Percentiles rank a stretch among this genome's conserved stretches.
These are phyloP conservation scores for Ogataea trehalophila DNA, from an alignment of 805 yeast genomes.

Conservation along the genomic window DNA sequence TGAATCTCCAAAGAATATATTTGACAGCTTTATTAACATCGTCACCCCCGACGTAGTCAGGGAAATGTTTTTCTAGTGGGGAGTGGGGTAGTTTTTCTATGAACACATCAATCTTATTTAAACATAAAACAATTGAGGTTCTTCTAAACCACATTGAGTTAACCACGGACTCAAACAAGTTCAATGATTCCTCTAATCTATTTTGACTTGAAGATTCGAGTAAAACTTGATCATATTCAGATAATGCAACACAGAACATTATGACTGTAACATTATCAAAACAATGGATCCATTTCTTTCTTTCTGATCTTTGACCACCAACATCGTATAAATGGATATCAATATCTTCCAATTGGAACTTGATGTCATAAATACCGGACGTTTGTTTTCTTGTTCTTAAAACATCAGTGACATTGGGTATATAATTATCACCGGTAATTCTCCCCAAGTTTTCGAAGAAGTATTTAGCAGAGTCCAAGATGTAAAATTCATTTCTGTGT, in stretches of 20 bases:
- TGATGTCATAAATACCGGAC: constrained; percentile 83
- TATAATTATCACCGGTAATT: constrained; percentile 53
- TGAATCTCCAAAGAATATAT: constrained; percentile 85
- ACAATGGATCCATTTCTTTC: constrained; percentile 96
- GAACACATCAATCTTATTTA: constrained; percentile 87
- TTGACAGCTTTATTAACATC: constrained; percentile 89
- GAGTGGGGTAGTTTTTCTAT: constrained; percentile 78
- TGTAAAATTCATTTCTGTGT: constrained; percentile 66
- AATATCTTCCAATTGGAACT: constrained; percentile 67
- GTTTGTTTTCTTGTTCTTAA: constrained; percentile 87
- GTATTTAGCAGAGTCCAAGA: constrained; percentile 81
- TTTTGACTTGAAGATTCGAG: constrained; percentile 74
- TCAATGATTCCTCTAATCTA: constrained; percentile 75
- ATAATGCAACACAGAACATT: constrained; percentile 85
- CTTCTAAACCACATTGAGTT: constrained; percentile 91
- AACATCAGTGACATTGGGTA: constrained; percentile 74
- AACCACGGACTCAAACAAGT: constrained; percentile 83
- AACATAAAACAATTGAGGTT: constrained; percentile 78
- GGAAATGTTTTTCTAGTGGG: constrained; percentile 78
- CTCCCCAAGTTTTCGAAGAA: constrained; percentile 65
- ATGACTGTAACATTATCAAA: constrained; percentile 89
- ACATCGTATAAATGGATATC: constrained; percentile 73
- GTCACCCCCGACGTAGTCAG: constrained; percentile 87
- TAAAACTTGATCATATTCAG: constrained; percentile 85
- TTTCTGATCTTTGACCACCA: constrained; percentile 94